Percentiles rank a stretch among this genome's conserved stretches.
Conservation (phyloP, 2,329 filamentous ascomycete genomes). For the Alternaria hordeiaustralica region DNA sequence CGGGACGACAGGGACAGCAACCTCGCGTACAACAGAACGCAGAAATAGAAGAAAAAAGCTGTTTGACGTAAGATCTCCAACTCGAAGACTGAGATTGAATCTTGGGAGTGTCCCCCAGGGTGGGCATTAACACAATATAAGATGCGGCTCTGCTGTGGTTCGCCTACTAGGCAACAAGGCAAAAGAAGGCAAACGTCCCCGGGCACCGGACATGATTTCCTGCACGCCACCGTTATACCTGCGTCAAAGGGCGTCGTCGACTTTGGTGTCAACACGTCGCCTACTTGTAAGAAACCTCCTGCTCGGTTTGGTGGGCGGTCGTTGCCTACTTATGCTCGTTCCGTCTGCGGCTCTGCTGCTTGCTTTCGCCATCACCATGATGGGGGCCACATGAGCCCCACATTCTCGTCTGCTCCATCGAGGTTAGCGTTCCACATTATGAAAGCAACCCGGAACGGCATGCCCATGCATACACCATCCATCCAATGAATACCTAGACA, state of each 20-base stretch:
- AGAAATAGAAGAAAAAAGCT: neutral
- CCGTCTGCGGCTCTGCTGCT: neutral
- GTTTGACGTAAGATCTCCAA: neutral
- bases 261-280: neutral
- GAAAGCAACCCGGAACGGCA: neutral
- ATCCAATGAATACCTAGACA: neutral
- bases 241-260: neutral
- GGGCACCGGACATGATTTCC: neutral
- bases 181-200: neutral
- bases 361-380: neutral
- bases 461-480: neutral
- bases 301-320: neutral
- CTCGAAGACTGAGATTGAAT: neutral
- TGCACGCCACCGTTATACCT: neutral
- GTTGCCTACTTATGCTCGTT: neutral
- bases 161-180: constrained; percentile 1
- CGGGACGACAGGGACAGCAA: neutral
- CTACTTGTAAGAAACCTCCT: neutral
- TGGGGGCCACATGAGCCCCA: neutral
- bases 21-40: neutral
- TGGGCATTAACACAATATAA: neutral
- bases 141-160: neutral
- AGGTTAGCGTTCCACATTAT: neutral
- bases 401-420: neutral
- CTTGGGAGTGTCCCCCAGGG: neutral